Conservation (phyloP, 768 basidiomycete species). For the Clavaria fumosa region DNA sequence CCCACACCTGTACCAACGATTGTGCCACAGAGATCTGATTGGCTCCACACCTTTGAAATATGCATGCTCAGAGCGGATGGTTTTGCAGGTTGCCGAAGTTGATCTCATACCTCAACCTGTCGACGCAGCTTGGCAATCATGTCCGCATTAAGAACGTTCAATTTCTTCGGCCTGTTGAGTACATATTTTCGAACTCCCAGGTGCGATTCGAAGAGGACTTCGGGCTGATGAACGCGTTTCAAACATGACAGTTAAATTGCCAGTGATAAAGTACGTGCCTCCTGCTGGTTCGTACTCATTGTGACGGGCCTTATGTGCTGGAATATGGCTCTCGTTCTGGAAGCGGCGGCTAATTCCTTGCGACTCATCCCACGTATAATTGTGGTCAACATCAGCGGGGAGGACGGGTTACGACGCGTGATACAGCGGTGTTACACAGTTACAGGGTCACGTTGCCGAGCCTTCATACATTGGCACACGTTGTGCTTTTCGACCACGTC, state of each 20-base stretch:
- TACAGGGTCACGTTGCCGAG: too few species aligned
- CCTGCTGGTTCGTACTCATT: too few species aligned
- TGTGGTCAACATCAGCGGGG: conserved; percentile 10
- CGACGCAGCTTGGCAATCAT: conserved; percentile 63
- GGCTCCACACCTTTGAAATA: conserved; percentile 73
- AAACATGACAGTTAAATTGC: too few species aligned
- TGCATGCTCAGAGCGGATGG: too few species aligned
- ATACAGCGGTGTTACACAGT: too few species aligned
- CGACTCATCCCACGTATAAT: conserved; percentile 27
- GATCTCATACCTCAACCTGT: conserved; percentile 68
- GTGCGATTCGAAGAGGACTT: conserved; percentile 57
- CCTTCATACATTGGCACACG: too few species aligned
- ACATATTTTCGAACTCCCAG: conserved; percentile 49
- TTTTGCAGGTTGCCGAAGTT: too few species aligned
- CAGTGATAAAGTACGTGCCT: conserved; percentile 14
- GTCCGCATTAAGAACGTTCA: conserved; percentile 66
- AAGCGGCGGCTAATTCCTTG: conserved; percentile 19
- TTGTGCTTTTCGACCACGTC: too few species aligned
- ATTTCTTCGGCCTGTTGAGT: conserved; percentile 65
- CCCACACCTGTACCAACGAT: conserved; percentile 61
- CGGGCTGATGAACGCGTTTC: conserved; percentile 25
- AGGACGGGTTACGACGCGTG: too few species aligned
- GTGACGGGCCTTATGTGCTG: conserved; percentile 37
- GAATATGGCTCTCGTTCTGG: conserved; percentile 29
- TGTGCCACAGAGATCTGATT: conserved; percentile 51